Conservation (phyloP, 192 early-diverging fungal species). For the Pecoramyces ruminantium region DNA sequence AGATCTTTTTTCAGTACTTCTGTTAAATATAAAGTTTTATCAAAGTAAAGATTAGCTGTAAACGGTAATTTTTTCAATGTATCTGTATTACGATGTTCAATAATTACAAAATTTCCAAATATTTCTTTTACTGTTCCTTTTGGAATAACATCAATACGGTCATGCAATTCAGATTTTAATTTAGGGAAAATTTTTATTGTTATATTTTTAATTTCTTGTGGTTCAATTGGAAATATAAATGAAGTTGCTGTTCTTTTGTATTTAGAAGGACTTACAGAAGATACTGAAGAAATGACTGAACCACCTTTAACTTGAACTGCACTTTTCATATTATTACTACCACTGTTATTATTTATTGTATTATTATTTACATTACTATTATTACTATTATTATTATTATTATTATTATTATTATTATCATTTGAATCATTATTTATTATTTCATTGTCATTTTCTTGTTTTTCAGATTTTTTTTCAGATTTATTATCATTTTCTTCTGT, state of each 20-base stretch:
- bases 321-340: background rate
- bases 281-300: background rate
- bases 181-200: slow-evolving; percentile 4
- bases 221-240: slow-evolving; percentile 51
- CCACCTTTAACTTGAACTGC: background rate
- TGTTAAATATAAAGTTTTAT: background rate
- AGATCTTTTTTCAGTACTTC: background rate
- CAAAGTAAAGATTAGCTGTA: background rate
- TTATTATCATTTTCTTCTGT: slow-evolving; percentile 47
- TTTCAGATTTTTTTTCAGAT: slow-evolving; percentile 1
- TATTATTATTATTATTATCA: slow-evolving; percentile 9
- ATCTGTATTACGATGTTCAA: background rate
- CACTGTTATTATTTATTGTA: too few relatives aligned
- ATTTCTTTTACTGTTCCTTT: background rate
- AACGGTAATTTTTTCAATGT: background rate
- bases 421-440: background rate
- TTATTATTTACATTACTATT: background rate
- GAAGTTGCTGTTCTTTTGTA: slow-evolving; percentile 37
- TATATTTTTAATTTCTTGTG: slow-evolving; percentile 41
- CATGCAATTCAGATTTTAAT: slow-evolving; percentile 1
- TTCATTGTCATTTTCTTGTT: too few relatives aligned
- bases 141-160: background rate
- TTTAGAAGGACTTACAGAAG: slow-evolving; percentile 2
- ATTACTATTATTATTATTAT: slow-evolving; percentile 10
- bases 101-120: background rate